Conservation (phyloP, 2,329 filamentous ascomycete genomes). For the Penicillium sp. region DNA sequence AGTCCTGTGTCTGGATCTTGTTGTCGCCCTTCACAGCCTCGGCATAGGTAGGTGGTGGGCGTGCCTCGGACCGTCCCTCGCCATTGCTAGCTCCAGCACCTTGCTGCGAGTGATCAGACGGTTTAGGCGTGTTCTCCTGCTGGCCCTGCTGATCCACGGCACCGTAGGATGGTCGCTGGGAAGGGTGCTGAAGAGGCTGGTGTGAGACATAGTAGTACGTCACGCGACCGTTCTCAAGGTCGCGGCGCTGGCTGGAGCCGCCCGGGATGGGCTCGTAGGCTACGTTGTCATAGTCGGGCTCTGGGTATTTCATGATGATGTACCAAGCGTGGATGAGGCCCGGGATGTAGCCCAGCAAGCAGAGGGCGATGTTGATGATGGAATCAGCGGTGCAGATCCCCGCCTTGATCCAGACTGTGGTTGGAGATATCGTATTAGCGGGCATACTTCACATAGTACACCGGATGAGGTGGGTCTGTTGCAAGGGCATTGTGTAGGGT, state of each 20-base stretch:
- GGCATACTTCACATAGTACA: neutral
- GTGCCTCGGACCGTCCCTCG: slow-evolving; percentile 17
- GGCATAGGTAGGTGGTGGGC: slow-evolving; percentile 76
- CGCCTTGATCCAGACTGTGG: slow-evolving; percentile 89
- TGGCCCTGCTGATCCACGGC: slow-evolving; percentile 39
- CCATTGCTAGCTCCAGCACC: slow-evolving; percentile 35
- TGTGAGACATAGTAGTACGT: slow-evolving; percentile 76
- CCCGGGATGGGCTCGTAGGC: slow-evolving; percentile 66
- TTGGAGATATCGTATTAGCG: slow-evolving; percentile 33
- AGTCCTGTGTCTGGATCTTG: slow-evolving; percentile 76
- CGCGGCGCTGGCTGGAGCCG: slow-evolving; percentile 47
- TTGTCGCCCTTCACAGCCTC: slow-evolving; percentile 88
- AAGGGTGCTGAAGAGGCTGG: slow-evolving; percentile 41
- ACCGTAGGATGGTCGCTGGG: slow-evolving; percentile 39
- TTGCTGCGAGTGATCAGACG: slow-evolving; percentile 23
- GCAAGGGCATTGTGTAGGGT: slow-evolving; percentile 6
- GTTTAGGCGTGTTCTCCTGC: slow-evolving; percentile 23
- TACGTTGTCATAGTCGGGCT: slow-evolving; percentile 61
- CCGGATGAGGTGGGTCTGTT: neutral
- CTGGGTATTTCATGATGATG: slow-evolving; percentile 90
- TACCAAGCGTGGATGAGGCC: slow-evolving; percentile 97
- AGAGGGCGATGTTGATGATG: slow-evolving; percentile 92
- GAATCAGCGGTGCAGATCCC: slow-evolving; percentile 92
- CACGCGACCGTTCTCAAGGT: slow-evolving; percentile 53
- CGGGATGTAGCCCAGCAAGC: slow-evolving; percentile 74